Percentiles rank a stretch among this genome's conserved stretches.
phyloP scores from a whole-genome alignment of 2,329 filamentous ascomycete genomes.

The Ilyonectria sp. region DNA sequence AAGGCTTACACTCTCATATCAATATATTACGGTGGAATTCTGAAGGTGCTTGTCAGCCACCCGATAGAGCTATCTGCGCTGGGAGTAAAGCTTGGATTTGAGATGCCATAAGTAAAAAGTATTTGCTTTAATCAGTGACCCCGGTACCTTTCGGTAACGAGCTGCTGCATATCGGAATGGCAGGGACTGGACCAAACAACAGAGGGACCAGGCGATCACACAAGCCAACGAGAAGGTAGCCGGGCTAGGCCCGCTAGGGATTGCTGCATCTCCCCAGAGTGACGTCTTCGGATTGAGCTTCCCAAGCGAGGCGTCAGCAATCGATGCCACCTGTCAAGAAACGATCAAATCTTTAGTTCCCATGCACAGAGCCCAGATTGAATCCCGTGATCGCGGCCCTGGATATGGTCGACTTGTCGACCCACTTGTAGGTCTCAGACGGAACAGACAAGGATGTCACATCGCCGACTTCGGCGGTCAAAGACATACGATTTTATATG shows the following conservation, averaged over 20 bases:
- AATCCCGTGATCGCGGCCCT: neutral
- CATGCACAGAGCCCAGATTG: neutral
- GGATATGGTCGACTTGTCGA: neutral
- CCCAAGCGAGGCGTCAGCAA: neutral
- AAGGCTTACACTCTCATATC: conserved; percentile 56
- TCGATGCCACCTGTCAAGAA: neutral
- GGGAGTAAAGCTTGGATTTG: conserved; percentile 52
- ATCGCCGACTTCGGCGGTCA: too few relatives aligned
- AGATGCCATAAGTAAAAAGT: conserved; percentile 55
- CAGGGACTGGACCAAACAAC: conserved; percentile 55
- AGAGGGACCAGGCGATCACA: conserved; percentile 55
- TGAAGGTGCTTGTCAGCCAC: conserved; percentile 57
- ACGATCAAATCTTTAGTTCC: neutral
- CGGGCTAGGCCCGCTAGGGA: neutral
- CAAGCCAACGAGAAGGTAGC: conserved; percentile 16
- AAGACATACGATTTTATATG: too few relatives aligned
- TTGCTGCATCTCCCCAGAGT: neutral
- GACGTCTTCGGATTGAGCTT: neutral
- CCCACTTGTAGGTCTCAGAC: neutral
- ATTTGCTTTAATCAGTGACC: conserved; percentile 48
- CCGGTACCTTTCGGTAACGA: conserved; percentile 53
- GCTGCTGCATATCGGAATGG: conserved; percentile 57
- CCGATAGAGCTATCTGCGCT: conserved; percentile 46
- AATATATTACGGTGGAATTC: conserved; percentile 54
- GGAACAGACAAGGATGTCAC: too few relatives aligned